Percentiles rank a stretch among this genome's conserved stretches.
Evolutionary conservation across 768 basidiomycete genomes (phyloP).

Genomic region (Roridomyces roridus): DNA sequence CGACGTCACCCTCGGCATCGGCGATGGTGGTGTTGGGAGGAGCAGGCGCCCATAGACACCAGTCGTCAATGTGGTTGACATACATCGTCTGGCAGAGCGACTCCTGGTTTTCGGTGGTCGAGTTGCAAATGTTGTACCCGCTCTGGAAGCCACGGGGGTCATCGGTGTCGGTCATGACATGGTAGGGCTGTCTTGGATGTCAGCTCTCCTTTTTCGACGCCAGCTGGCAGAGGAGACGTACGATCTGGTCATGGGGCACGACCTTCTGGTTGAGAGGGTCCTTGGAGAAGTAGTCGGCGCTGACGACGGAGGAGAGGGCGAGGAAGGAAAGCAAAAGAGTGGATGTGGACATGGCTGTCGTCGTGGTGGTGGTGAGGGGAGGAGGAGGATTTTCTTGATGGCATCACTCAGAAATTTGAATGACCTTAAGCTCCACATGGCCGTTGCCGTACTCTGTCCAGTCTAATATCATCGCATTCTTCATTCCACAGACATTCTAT

Average conservation of each 20-base stretch:
- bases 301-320: conserved; percentile 15
- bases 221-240: conserved; percentile 21
- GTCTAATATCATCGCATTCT: too few species aligned
- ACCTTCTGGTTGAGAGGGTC: too few species aligned
- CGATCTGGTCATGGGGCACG: too few species aligned
- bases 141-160: conserved; percentile 55
- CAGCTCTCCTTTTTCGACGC: not conserved
- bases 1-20: too few species aligned
- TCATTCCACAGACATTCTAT: too few species aligned
- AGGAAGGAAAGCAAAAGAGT: conserved; percentile 23
- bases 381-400: too few species aligned
- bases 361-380: too few species aligned
- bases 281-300: conserved; percentile 25
- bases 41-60: conserved; percentile 63
- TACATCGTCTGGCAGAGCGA: conserved; percentile 66
- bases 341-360: conserved; percentile 18
- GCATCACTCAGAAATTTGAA: too few species aligned
- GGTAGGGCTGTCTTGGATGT: conserved; percentile 16
- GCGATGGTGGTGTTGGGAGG: conserved; percentile 56
- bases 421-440: too few species aligned
- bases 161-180: conserved; percentile 23
- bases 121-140: conserved; percentile 67
- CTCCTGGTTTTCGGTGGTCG: conserved; percentile 57
- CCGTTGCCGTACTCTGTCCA: too few species aligned
- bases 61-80: conserved; percentile 61